Evolutionary conservation across 164 flowering plant species (phyloP), one percentile per base, ranked within the genome.

Genomic region (Liriodendron chinense): DNA sequence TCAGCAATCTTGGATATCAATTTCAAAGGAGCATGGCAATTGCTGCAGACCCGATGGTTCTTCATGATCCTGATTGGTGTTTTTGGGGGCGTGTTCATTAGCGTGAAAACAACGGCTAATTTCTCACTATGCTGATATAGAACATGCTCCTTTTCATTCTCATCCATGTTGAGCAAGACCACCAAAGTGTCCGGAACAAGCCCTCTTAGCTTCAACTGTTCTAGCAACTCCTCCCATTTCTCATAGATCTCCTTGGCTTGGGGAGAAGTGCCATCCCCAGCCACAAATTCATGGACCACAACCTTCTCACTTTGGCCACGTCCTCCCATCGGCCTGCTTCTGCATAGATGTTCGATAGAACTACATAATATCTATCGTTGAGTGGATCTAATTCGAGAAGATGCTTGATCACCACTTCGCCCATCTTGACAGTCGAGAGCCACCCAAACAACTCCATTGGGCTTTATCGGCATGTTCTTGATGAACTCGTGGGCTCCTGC

Each of bases 61-160:
- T n/a, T n/a, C n/a, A n/a, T n/a, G n/a, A n/a, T n/a, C n/a, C n/a
- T n/a, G n/a, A n/a, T n/a, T n/a, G n/a, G n/a, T n/a, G n/a, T n/a
- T n/a, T n/a, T n/a, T n/a, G n/a, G n/a, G n/a, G n/a, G n/a, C n/a
- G n/a, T n/a, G n/a, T n/a, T n/a, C n/a, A n/a, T n/a, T n/a, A n/a
- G n/a, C n/a, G n/a, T n/a, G n/a, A n/a, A n/a, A n/a, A n/a, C n/a
- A n/a, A n/a, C n/a, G n/a, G n/a, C n/a, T n/a, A 89, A 61, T 71
- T 88, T 90, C 84, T 90, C 94, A 23, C 92, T 90, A 65, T 88
- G 92, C n/a, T 86, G 86, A 78, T 77, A 83, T 48, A 90, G 57
- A 80, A 84, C 81, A 26, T 74, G 80, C 53, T 78, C 86, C 81
- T 90, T 89, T 74, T 86, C 82, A 64, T 74, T 73, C 73, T 86